Evolutionary conservation across 225 moss, liverwort and hornwort species (phyloP).

Genomic region (Ulota crispa): DNA sequence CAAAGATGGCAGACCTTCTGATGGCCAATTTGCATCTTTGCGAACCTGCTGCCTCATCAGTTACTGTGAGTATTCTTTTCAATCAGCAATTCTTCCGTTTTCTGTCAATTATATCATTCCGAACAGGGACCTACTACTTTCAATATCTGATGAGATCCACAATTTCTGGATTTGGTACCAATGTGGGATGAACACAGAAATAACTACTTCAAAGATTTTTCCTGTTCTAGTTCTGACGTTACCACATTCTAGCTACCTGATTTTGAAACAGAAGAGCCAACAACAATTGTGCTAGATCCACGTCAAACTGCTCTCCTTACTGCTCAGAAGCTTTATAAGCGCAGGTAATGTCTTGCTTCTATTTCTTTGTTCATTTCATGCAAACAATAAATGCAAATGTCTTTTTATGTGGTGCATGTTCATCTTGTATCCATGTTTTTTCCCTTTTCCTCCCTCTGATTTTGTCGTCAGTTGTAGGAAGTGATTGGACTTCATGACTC

Average conservation of each 20-base stretch:
- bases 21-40: conserved; percentile 62
- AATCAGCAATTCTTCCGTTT: neutral
- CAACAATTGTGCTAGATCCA: conserved; percentile 48
- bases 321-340: conserved; percentile 68
- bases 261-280: conserved; percentile 62
- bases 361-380: conserved; percentile 2
- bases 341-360: conserved; percentile 38
- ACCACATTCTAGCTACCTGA: conserved; percentile 49
- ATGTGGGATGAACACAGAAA: neutral
- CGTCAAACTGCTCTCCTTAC: conserved; percentile 52
- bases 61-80: conserved; percentile 42
- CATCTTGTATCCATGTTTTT: neutral
- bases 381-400: neutral
- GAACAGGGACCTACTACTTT: neutral
- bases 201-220: neutral
- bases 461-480: neutral
- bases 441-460: neutral
- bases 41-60: conserved; percentile 41
- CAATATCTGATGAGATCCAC: neutral
- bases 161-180: neutral
- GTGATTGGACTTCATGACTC: neutral
- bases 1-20: conserved; percentile 55
- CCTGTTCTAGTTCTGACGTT: conserved; percentile 27
- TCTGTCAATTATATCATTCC: neutral
- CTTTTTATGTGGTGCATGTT: neutral